Conservation (phyloP, 257 asterid genomes). For the Solanum arcanum region DNA sequence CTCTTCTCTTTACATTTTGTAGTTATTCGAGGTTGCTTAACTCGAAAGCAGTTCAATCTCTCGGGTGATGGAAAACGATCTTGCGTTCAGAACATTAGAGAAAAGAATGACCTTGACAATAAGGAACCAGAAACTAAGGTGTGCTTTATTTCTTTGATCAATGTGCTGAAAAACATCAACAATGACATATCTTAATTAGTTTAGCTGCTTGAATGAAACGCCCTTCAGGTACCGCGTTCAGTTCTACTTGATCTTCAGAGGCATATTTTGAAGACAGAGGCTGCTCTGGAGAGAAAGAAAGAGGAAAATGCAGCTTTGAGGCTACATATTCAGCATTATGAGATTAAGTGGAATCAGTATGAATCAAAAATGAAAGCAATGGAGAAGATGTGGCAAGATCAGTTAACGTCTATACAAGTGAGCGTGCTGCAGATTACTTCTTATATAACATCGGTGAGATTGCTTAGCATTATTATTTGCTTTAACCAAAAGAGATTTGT, state of each 20-base stretch:
- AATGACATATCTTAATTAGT: not conserved
- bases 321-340: constrained; percentile 27
- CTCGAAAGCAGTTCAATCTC: constrained; percentile 7
- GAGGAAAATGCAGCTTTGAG: constrained; percentile 44
- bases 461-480: not conserved
- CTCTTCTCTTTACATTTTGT: not conserved
- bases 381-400: constrained; percentile 82
- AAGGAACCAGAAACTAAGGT: constrained; percentile 18
- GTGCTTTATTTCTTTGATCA: not conserved
- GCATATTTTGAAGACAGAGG: constrained; percentile 44
- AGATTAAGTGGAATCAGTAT: constrained; percentile 29
- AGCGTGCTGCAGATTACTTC: constrained; percentile 5
- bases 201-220: constrained; percentile 11
- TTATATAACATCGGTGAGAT: not conserved
- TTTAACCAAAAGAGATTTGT: not conserved
- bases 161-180: not conserved
- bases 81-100: not conserved
- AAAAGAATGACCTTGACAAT: not conserved
- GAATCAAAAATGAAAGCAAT: constrained; percentile 49
- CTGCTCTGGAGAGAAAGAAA: constrained; percentile 34
- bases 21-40: constrained; percentile 28
- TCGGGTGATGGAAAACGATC: not conserved
- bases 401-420: constrained; percentile 53
- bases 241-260: constrained; percentile 39
- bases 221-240: constrained; percentile 16